Evolutionary conservation across 2,329 filamentous ascomycete genomes (phyloP), one percentile per base, ranked within the genome.

Genomic region (Delphinella strobiligena): DNA sequence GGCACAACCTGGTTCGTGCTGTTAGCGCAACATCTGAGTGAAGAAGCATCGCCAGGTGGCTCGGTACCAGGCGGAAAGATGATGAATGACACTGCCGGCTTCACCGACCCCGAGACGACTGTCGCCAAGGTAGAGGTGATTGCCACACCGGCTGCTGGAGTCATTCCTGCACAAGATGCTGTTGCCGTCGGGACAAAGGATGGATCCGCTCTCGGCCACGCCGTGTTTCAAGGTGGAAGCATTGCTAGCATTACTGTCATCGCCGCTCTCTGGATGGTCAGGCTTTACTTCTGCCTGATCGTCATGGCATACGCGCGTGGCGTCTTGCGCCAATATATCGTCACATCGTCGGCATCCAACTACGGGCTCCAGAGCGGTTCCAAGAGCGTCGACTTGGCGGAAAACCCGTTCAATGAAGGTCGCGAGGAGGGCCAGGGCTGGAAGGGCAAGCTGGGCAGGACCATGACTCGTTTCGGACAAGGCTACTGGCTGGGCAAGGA

Each of bases 1-100:
- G 85, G 82, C 31, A 66, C 86, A 40, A 77, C 80, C 36, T 95
- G 88, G 88, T 94, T 93, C 62, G 68, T 89, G 44, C 73, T 80
- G n/a, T 68, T 84, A 34, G 76, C 70, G 27, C 67, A 72, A 44
- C 67, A 75, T 52, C 64, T 73, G 37, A 63, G 69, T 40, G 55
- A 61, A 36, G 56, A 58, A n/a, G n/a, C n/a, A n/a, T n/a, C n/a
- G 14, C 51, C 34, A 4, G 35, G 16, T 9, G 37, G 45, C 5
- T 52, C 42, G 4, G 43, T 37, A 41, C 63, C 65, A 9, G 74
- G 76, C 14, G 64, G 66, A 18, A 65, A 61, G 48, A 76, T 61
- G 36, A 78, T 82, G 45, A 71, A 69, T 16, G 68, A 77, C 38
- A 76, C 72, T 2, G 70, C 77, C 11, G 78, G 78, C 22, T 80